Evolutionary conservation across 75 land plant genomes (phyloP).

Genomic region (Isoetes taiwanensis): DNA sequence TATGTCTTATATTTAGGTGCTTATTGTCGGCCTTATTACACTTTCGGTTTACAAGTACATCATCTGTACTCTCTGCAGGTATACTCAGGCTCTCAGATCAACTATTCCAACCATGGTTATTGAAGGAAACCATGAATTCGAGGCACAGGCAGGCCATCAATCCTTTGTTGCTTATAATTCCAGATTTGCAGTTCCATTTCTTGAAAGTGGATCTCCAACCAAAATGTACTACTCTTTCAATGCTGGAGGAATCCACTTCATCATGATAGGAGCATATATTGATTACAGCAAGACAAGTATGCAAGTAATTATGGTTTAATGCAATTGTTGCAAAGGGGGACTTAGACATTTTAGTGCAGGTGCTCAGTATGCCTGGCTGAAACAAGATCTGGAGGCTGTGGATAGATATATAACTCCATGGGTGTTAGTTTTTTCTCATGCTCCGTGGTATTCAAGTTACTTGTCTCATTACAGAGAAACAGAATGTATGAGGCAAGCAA

Average conservation of each 20-base stretch:
- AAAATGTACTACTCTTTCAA: conserved; percentile 80
- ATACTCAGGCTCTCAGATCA: conserved; percentile 69
- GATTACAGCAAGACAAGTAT: conserved; percentile 69
- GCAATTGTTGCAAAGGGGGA: too few species aligned
- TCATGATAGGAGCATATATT: conserved; percentile 86
- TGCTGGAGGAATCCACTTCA: conserved; percentile 75
- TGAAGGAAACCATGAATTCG: conserved; percentile 94
- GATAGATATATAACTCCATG: conserved; percentile 73
- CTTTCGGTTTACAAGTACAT: too few species aligned
- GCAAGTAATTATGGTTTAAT: not conserved
- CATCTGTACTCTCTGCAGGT: conserved; percentile 25
- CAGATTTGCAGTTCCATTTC: conserved; percentile 78
- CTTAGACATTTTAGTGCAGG: conserved; percentile 24
- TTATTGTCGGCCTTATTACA: too few species aligned
- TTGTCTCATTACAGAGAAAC: conserved; percentile 84
- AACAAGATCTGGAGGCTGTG: conserved; percentile 37
- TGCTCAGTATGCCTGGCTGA: conserved; percentile 72
- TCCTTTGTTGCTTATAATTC: conserved; percentile 66
- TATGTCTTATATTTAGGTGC: too few species aligned
- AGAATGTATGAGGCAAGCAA: conserved; percentile 87
- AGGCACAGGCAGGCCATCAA: conserved; percentile 49
- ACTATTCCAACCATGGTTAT: conserved; percentile 86
- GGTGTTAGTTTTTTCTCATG: conserved; percentile 77
- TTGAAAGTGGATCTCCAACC: conserved; percentile 49
- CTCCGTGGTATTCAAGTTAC: conserved; percentile 95